Evolutionary conservation across 2,329 filamentous ascomycete genomes (phyloP), one percentile per base, ranked within the genome.

Genomic region (Daldinia sp.): DNA sequence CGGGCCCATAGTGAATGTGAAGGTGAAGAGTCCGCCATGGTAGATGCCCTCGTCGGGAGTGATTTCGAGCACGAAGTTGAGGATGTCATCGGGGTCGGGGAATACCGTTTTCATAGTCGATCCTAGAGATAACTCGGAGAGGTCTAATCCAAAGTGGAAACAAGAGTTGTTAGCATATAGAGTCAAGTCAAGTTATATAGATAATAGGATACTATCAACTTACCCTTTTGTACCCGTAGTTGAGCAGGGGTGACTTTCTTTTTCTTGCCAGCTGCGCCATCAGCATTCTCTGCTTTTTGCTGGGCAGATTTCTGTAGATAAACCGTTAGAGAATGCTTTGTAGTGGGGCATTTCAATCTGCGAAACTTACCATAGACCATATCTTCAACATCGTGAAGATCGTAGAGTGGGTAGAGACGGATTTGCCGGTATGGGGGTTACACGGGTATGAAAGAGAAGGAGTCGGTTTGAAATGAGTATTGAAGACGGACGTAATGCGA

Each of bases 221-320:
- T 83, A 97, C 95, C 96, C 88, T 97, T 97, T 82, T 98, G 96
- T 69, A 98, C 94, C 68, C 96, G 92, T 71, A 98, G 85, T 83
- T 98, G 94, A 61, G 96, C 96, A 18, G 96, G 93, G 23, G 96
- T 98, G 73, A 99, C 94, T 86, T 98, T 98, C 89, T 98, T 98
- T 88, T 98, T 98, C 85, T 94, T 97, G 61, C 90, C 88, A 15
- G 90, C 91, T 0, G 85, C 88, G 50, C 87, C 89, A 74, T 92
- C 90, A 65, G 93, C 93, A 77, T 94, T 93, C 74, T 94, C 93
- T 77, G 93, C 94, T 83, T 97, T 93, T 83, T 97, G 93, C 86
- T 98, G 93, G 86, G 98, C 93, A 83, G 98, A 96, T 85, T 97
- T 94, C 91, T 97, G 82, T 77, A 82, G 3, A 33, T 20, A 20